Evolutionary conservation across 176 grass and related monocot genomes (phyloP).

Genomic region (Alopecurus myosuroides): DNA sequence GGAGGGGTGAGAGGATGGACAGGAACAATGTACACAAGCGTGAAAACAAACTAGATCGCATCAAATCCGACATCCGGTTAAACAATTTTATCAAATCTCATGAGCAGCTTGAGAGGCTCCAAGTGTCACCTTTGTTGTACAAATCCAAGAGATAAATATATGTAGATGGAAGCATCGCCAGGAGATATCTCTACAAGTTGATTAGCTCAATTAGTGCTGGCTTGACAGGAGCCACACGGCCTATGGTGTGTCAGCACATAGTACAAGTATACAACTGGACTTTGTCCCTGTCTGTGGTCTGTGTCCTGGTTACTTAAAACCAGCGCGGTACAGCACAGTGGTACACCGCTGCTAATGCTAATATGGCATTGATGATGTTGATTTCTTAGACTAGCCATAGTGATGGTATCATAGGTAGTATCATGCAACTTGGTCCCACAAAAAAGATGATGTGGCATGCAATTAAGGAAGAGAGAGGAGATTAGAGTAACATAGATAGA

Average conservation of each 20-base stretch:
- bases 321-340: neutral
- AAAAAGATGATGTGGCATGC: too few relatives aligned
- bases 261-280: neutral
- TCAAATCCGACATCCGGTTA: constrained; percentile 11
- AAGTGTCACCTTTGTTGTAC: constrained; percentile 12
- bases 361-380: too few relatives aligned
- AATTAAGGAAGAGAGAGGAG: too few relatives aligned
- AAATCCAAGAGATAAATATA: constrained; percentile 16
- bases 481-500: too few relatives aligned
- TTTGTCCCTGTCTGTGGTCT: constrained; percentile 14
- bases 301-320: constrained; percentile 18
- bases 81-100: constrained; percentile 15
- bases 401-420: too few relatives aligned
- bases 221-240: constrained; percentile 37
- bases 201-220: constrained; percentile 34
- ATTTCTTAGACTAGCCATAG: too few relatives aligned
- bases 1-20: constrained; percentile 8
- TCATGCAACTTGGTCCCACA: too few relatives aligned
- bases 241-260: constrained; percentile 25
- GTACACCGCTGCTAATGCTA: constrained; percentile 24
- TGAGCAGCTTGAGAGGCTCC: neutral
- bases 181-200: constrained; percentile 29
- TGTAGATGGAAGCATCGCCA: constrained; percentile 26
- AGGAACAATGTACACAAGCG: constrained; percentile 30
- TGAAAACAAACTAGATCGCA: constrained; percentile 45